These are phyloP conservation scores for Friedmanniomyces endolithicus DNA, from an alignment of 495 filamentous ascomycete genomes.

Conservation along the genomic window DNA sequence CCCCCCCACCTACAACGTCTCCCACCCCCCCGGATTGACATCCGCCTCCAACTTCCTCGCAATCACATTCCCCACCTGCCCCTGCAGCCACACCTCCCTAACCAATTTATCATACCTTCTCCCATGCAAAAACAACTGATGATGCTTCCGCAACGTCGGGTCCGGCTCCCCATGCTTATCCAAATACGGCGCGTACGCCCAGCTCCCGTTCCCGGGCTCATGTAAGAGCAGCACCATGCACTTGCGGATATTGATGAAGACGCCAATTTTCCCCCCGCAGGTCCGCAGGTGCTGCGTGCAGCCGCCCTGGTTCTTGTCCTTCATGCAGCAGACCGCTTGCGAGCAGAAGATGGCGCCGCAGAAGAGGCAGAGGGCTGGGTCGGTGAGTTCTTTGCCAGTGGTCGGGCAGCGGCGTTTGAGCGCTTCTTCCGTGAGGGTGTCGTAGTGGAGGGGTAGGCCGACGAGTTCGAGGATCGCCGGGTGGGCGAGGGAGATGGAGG, in stretches of 20 bases:
- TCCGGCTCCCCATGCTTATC: conserved; percentile 93
- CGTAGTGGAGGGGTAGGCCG: conserved; percentile 80
- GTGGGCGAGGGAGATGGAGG: conserved; percentile 49
- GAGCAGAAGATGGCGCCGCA: conserved; percentile 94
- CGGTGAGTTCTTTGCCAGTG: conserved; percentile 76
- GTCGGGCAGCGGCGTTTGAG: conserved; percentile 75
- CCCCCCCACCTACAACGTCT: conserved; percentile 46
- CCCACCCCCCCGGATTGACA: conserved; percentile 94
- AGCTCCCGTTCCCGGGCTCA: conserved; percentile 46
- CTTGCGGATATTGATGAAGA: conserved; percentile 94
- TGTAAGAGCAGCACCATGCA: conserved; percentile 78
- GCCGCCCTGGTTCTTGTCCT: conserved; percentile 59
- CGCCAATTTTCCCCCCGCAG: conserved; percentile 74
- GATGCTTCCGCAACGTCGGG: conserved; percentile 59
- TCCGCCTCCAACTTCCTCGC: conserved; percentile 82
- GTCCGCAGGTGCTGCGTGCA: conserved; percentile 79
- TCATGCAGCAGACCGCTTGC: conserved; percentile 81
- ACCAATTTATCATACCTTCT: conserved; percentile 82
- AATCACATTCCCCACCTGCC: conserved; percentile 79
- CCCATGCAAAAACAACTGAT: conserved; percentile 85
- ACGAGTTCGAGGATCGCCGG: conserved; percentile 89
- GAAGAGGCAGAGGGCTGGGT: conserved; percentile 85
- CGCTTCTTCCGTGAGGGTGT: conserved; percentile 83
- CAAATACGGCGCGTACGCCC: conserved; percentile 78
- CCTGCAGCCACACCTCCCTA: conserved; percentile 74